Evolutionary conservation across 2,329 filamentous ascomycete species (phyloP).

Genomic region (Talaromyces sp.): DNA sequence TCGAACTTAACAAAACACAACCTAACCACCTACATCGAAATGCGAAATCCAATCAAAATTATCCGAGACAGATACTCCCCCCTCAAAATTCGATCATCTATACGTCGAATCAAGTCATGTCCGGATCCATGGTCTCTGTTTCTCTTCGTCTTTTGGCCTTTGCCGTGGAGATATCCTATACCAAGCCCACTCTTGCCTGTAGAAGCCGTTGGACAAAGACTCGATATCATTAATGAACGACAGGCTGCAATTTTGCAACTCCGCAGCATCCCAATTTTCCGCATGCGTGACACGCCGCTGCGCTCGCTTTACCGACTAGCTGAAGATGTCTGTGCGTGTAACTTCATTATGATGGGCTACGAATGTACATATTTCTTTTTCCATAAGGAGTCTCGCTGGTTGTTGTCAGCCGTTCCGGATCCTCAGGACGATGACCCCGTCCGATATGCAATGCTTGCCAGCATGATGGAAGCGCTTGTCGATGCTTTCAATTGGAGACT

Average conservation of each 20-base stretch:
- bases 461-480: neutral
- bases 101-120: neutral
- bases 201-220: neutral
- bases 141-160: neutral
- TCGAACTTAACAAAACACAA: neutral
- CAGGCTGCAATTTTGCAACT: neutral
- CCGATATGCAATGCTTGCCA: neutral
- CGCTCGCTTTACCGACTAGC: neutral
- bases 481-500: neutral
- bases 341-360: neutral
- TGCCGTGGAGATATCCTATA: neutral
- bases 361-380: neutral
- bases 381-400: neutral
- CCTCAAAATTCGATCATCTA: neutral
- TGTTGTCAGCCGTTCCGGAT: neutral
- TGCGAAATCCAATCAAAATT: neutral
- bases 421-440: neutral
- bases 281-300: neutral
- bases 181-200: neutral
- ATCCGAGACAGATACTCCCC: neutral
- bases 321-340: neutral
- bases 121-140: neutral
- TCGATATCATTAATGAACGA: neutral
- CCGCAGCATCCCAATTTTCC: neutral
- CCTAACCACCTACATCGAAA: neutral